phyloP scores from a whole-genome alignment of 148 eudicot genomes.

The Arbutus unedo region DNA sequence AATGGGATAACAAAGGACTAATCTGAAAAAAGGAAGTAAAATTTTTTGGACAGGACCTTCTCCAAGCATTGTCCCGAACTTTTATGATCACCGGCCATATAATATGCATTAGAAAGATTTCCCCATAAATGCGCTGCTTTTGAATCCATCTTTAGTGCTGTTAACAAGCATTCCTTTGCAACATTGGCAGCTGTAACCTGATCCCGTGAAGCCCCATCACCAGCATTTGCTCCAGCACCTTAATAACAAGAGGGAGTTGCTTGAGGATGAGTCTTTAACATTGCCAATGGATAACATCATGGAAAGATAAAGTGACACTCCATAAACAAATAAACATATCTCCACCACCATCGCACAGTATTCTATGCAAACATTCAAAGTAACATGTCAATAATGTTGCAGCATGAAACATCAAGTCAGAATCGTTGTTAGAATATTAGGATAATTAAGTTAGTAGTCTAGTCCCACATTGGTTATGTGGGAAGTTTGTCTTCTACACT shows the following conservation, averaged over 20 bases:
- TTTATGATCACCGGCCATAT: conserved; percentile 68
- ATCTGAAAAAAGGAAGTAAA: conserved; percentile 5
- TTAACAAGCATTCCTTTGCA: conserved; percentile 88
- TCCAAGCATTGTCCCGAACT: conserved; percentile 90
- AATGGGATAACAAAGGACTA: background rate
- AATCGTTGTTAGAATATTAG: background rate
- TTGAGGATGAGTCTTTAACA: conserved; percentile 10
- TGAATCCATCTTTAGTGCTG: conserved; percentile 75
- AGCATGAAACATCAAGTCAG: conserved; percentile 15
- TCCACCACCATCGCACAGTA: conserved; percentile 2
- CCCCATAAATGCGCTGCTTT: conserved; percentile 89
- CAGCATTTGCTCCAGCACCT: conserved; percentile 87
- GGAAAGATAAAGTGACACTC: background rate
- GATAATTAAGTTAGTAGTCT: no score
- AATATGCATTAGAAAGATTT: conserved; percentile 84
- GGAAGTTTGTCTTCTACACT: no score
- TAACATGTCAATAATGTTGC: conserved; percentile 3
- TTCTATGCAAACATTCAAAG: background rate
- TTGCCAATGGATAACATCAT: background rate
- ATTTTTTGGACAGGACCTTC: conserved; percentile 47
- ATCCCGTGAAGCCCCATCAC: conserved; percentile 57
- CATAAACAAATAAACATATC: background rate
- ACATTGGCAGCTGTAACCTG: conserved; percentile 53
- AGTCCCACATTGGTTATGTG: no score
- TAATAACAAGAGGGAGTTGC: conserved; percentile 9